These are phyloP conservation scores for Diddensiella caesifluorescens DNA, from an alignment of 805 yeast species.

Conservation along the genomic window DNA sequence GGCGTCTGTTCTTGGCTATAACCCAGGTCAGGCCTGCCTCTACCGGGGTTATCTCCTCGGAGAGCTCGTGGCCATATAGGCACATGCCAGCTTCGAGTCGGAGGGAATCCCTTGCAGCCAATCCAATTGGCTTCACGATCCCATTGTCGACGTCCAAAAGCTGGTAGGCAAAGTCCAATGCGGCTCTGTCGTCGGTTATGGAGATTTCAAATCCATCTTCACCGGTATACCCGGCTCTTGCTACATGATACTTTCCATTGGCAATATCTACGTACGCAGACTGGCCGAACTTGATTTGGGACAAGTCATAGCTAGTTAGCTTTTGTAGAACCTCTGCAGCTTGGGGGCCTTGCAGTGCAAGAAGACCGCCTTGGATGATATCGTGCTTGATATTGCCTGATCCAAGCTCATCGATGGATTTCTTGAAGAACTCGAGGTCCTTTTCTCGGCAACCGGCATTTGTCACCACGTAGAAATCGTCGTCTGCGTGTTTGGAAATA, in stretches of 20 bases:
- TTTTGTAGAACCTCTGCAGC: constrained; percentile 64
- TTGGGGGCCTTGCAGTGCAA: constrained; percentile 92
- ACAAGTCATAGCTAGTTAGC: constrained; percentile 54
- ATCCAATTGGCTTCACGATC: constrained; percentile 77
- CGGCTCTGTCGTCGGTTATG: constrained; percentile 49
- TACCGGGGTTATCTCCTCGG: constrained; percentile 74
- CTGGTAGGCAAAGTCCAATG: constrained; percentile 56
- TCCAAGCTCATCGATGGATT: constrained; percentile 41
- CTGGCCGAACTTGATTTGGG: constrained; percentile 68
- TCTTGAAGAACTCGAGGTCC: constrained; percentile 60
- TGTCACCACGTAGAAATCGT: constrained; percentile 79
- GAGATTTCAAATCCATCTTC: constrained; percentile 97
- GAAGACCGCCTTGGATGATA: constrained; percentile 55
- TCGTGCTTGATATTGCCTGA: constrained; percentile 32
- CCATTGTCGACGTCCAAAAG: constrained; percentile 47
- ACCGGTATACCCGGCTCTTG: constrained; percentile 96
- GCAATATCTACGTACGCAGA: constrained; percentile 44
- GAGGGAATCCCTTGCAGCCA: constrained; percentile 96
- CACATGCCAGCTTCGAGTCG: constrained; percentile 99
- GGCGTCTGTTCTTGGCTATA: constrained; percentile 73
- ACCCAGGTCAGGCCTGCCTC: constrained; percentile 90
- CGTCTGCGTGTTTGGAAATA: constrained; percentile 72
- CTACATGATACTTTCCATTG: constrained; percentile 56
- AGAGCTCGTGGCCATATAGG: constrained; percentile 87
- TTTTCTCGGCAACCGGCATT: constrained; percentile 92